Base-by-base conservation (phyloP, 1,284 basidiomycete genomes). In the Sutorius eximius region DNA sequence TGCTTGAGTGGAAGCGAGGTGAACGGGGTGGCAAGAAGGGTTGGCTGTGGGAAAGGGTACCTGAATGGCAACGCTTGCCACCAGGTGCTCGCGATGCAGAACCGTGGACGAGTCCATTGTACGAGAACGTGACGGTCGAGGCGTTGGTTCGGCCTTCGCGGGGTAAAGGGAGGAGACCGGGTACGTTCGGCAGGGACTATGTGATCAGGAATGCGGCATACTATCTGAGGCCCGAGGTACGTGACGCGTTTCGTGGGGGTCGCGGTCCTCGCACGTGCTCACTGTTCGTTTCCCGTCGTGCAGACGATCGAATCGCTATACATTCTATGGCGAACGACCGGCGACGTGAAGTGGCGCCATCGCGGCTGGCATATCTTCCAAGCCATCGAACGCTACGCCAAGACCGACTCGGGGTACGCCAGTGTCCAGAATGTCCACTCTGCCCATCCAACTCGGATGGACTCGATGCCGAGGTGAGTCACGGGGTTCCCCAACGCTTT, bases 321-420 rank as follows among this genome's bases (percentile, higher is more conserved):
- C 63, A 69, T 87, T 30, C 69, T 90, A 56, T 91, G 86, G 84
- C 77, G 82, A 41, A 83, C 82, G 15, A 91, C 89, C 5, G 82
- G 84, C 0, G 82, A 91, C 54, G 67, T 71, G 12, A 78, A 77
- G 50, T 91, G 89, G 89, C 74, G 89, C 36, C 82, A 91, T 57
- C 80, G 85, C 42, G 91, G 91, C 1, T 92, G 88, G 88, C 72
- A 71, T 37, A 80, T 93, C 40, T 92, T 91, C 66, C 70, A 83
- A 62, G 81, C 87, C 3, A 83, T 93, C 51, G 79, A 89, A 69
- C 77, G 75, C 59, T 71, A 82, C 58, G 64, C 84, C 33, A 76
- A 77, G 67, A 82, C 79, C 24, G 60, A 70, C 18, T 73, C 71
- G 49, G 84, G 87, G 47, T 86, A 89, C 65, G 74, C 87, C 29